Evolutionary conservation across 768 basidiomycete genomes (phyloP).

Genomic region (Lanmaoa pseudosensibilis): DNA sequence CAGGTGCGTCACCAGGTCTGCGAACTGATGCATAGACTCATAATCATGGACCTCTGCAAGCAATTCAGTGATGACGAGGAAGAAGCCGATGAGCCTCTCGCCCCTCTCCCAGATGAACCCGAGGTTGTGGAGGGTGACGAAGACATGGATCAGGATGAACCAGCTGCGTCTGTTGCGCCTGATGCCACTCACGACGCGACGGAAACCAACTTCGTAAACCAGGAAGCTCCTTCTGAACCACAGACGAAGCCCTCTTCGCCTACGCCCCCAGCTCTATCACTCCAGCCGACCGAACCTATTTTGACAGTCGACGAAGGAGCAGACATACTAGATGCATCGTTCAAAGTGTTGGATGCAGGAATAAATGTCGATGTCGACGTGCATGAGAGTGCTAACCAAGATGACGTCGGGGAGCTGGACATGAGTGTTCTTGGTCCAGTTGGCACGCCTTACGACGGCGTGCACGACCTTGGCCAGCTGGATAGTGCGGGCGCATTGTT

Average conservation of each 20-base stretch:
- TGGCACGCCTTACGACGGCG: slow-evolving; percentile 54
- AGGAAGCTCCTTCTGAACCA: slow-evolving; percentile 46
- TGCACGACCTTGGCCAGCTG: slow-evolving; percentile 57
- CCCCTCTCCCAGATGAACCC: slow-evolving; percentile 74
- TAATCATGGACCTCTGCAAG: slow-evolving; percentile 38
- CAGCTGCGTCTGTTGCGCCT: slow-evolving; percentile 39
- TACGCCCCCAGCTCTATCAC: slow-evolving; percentile 63
- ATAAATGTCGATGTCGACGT: slow-evolving; percentile 45
- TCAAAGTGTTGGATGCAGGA: slow-evolving; percentile 53
- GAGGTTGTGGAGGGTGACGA: slow-evolving; percentile 76
- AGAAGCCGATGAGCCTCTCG: slow-evolving; percentile 75
- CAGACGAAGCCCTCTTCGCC: slow-evolving; percentile 67
- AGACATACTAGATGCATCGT: slow-evolving; percentile 51
- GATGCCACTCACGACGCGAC: slow-evolving; percentile 41
- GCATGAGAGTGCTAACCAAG: slow-evolving; percentile 32
- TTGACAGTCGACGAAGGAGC: slow-evolving; percentile 38
- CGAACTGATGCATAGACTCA: background rate
- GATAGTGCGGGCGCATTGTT: slow-evolving; percentile 52
- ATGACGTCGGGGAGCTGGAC: slow-evolving; percentile 53
- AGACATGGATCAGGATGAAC: slow-evolving; percentile 72
- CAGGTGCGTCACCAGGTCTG: slow-evolving; percentile 51
- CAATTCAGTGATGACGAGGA: slow-evolving; percentile 89
- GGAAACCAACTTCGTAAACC: slow-evolving; percentile 35
- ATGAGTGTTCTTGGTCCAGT: slow-evolving; percentile 67
- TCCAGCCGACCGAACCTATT: slow-evolving; percentile 46